Conservation (phyloP, 257 asterid genomes). For the Solanum microdontum region DNA sequence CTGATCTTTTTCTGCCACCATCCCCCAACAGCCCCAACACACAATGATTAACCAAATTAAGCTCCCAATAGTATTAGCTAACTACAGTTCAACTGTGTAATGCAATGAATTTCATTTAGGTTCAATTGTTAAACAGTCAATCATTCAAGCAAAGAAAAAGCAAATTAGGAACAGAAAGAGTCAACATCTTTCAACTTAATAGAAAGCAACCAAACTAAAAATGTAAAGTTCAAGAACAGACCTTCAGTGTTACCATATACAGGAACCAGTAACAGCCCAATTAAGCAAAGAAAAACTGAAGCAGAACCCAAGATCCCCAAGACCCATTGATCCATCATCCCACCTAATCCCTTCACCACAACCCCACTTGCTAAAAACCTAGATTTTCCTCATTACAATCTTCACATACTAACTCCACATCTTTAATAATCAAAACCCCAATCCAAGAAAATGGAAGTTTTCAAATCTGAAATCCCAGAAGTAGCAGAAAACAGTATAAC, state of each 20-base stretch:
- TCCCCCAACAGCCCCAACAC: background rate
- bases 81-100: background rate
- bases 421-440: conserved; percentile 3
- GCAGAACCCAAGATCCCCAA: conserved; percentile 32
- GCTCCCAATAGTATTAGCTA: background rate
- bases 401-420: conserved; percentile 1
- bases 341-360: conserved; percentile 15
- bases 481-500: background rate
- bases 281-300: conserved; percentile 23
- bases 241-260: conserved; percentile 83
- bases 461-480: background rate
- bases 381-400: conserved; percentile 4
- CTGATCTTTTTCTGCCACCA: background rate
- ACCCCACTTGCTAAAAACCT: conserved; percentile 2
- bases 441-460: background rate
- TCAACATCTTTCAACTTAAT: background rate
- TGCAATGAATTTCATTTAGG: background rate
- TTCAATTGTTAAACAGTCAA: background rate
- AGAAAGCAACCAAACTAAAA: background rate
- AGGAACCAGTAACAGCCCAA: conserved; percentile 28
- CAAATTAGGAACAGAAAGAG: background rate
- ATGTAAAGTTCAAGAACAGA: conserved; percentile 7
- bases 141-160: background rate
- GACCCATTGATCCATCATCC: conserved; percentile 48
- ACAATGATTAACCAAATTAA: background rate